Base-by-base conservation (phyloP, 176 grass and related monocot genomes). In the Thinopyrum elongatum region DNA sequence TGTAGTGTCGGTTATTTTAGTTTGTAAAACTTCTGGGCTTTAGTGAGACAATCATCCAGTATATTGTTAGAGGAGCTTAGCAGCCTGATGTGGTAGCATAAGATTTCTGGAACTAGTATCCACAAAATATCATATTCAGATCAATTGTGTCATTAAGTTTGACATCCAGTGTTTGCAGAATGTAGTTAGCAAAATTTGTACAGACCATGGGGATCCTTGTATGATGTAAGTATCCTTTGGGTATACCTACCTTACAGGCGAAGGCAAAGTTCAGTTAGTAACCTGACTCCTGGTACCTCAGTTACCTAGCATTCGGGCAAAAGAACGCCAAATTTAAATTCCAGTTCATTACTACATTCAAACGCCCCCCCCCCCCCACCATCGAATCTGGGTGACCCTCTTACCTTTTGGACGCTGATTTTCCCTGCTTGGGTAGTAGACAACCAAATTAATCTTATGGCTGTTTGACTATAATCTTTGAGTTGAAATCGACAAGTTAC, bases 141-240 rank as follows among this genome's bases (percentile, higher is more conserved):
- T 73, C 35, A 34, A 83, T 62, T 34, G 5, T 61, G 68, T 38
- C 3, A 12, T 59, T 58, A 39, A 28, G 11, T 59, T 26, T 83
- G 29, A 38, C 42, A 58, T 70, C 47, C 49, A 70, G 41, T 69
- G 22, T 70, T 74, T 89, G 67, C 25, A 84, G 38, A 88, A 70
- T 59, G 65, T 65, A 64, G 63, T 68, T 70, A 42, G n/a, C n/a
- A 38, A 57, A 19, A 57, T 27, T 76, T 7, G 38, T 7, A 46
- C 66, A 80, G 31, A 83, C 49, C 29, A 77, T 69, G 33, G 21
- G 35, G 63, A 82, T 70, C 16, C 59, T 19, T 59, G 19, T 78
- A 12, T 38, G 28, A 69, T 51, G 64, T 12, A 64, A 79, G 70
- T 26, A 74, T 74, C 2, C 38, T 79, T 73, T 73, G 23, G 31